Conservation (phyloP, 805 yeast genomes). For the Saturnispora kantuleensis region DNA sequence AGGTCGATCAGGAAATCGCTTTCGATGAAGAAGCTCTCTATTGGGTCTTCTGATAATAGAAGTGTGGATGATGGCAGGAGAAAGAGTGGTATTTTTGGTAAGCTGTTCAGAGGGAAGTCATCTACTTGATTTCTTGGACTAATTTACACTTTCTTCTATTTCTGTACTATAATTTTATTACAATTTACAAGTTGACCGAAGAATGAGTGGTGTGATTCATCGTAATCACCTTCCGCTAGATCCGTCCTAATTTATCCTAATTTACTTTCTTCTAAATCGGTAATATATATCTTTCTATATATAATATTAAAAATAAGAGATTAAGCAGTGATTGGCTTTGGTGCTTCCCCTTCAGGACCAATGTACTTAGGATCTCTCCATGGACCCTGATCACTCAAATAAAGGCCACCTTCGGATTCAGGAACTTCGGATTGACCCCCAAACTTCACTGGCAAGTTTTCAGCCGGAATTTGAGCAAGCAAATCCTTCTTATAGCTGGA, state of each 20-base stretch:
- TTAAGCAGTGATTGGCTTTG: slow-evolving; percentile 32
- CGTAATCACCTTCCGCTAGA: too few species aligned
- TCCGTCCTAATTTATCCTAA: too few species aligned
- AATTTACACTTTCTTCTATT: too few species aligned
- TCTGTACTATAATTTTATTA: too few species aligned
- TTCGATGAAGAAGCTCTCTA: not conserved
- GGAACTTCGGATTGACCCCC: slow-evolving; percentile 71
- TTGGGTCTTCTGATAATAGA: not conserved
- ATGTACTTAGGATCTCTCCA: slow-evolving; percentile 87
- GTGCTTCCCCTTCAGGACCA: slow-evolving; percentile 96
- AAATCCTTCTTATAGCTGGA: slow-evolving; percentile 70
- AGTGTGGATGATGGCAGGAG: not conserved
- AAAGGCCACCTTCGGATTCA: slow-evolving; percentile 69
- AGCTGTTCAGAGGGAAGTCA: not conserved
- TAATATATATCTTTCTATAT: too few species aligned
- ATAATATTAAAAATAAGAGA: too few species aligned
- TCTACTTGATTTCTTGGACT: not conserved
- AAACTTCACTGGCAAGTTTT: slow-evolving; percentile 82
- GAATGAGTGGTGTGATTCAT: too few species aligned
- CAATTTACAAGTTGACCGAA: too few species aligned
- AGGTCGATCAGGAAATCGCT: slow-evolving; percentile 2
- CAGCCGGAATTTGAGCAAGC: slow-evolving; percentile 85
- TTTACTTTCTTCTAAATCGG: too few species aligned
- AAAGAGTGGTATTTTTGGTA: slow-evolving; percentile 1
- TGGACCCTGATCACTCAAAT: slow-evolving; percentile 87